A percentile compares a stretch with the other conserved stretches of the same genome.
These are phyloP conservation scores for Escovopsis weberi DNA, from an alignment of 2,329 filamentous ascomycete species.

Conservation along the genomic window DNA sequence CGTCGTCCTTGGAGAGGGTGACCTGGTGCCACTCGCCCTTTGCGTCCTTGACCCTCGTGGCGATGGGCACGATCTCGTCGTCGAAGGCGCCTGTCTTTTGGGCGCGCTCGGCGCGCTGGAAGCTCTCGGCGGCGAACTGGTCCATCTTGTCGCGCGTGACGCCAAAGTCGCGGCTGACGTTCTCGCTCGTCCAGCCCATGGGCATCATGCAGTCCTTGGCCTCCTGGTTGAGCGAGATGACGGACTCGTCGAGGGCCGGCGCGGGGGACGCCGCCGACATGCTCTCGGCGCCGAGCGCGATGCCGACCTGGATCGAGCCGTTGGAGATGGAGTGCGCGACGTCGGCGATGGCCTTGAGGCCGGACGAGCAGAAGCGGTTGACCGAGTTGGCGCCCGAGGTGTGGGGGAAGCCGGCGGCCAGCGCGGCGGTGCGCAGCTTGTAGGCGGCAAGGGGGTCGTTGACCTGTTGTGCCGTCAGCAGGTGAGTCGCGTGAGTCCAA, in stretches of 20 bases:
- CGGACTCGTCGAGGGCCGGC: slow-evolving; percentile 62
- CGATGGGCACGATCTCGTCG: slow-evolving; percentile 87
- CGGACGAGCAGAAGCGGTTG: slow-evolving; percentile 96
- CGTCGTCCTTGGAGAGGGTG: slow-evolving; percentile 74
- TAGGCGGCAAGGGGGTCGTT: slow-evolving; percentile 77
- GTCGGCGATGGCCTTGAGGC: slow-evolving; percentile 87
- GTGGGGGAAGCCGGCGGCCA: slow-evolving; percentile 88
- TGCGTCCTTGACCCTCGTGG: slow-evolving; percentile 65
- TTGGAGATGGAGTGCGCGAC: slow-evolving; percentile 75
- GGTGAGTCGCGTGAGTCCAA: not conserved
- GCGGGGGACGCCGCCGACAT: slow-evolving; percentile 63
- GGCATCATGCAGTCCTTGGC: slow-evolving; percentile 77
- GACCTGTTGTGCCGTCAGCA: slow-evolving; percentile 37
- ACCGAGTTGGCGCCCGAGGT: slow-evolving; percentile 68
- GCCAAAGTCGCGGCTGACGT: slow-evolving; percentile 82
- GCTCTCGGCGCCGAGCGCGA: slow-evolving; percentile 77
- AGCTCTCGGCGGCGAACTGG: slow-evolving; percentile 73
- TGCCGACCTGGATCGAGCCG: slow-evolving; percentile 72
- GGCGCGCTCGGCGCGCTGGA: slow-evolving; percentile 71
- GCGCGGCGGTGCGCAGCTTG: slow-evolving; percentile 74
- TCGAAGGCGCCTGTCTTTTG: slow-evolving; percentile 86
- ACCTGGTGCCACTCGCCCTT: slow-evolving; percentile 68
- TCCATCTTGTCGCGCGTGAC: slow-evolving; percentile 73
- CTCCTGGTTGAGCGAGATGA: slow-evolving; percentile 59
- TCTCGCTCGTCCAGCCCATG: slow-evolving; percentile 98